Base-by-base conservation (phyloP, 2,329 filamentous ascomycete species). In the Phoma herbarum region DNA sequence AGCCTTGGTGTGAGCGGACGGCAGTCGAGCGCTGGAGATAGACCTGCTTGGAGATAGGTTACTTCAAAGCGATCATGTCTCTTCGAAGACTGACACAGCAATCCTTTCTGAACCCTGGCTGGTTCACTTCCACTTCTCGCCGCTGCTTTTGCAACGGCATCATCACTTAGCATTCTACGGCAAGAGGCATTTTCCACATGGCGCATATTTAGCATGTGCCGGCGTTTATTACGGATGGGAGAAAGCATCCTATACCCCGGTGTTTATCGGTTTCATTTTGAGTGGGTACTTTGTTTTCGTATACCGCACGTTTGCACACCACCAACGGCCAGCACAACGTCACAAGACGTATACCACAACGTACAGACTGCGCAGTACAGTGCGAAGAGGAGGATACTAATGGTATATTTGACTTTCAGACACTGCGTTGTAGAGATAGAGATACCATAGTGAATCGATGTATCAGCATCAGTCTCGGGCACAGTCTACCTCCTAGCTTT, bases 231-330 rank as follows among this genome's bases (percentile, higher is more conserved):
- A 45, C 35, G 61, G 61, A 57, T 62, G 53, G 65, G 61, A 65
- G 57, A 62, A 48, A 62, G 63, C 63, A 69, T 71, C 62, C 65
- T 69, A 71, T 71, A 71, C 67, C 68, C 68, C 62, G 50, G 56
- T 50, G 50, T 51, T 51, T 44, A 37, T 16, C 33, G 47, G 39
- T 46, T 57, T 46, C 18, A 42, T 33, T 31, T 53, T 37, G 18
- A 20, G 14, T n/a, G 18, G 33, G 18, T 11, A 39, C 18, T 37
- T 50, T 51, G 39, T 29, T 59, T 54, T 54, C 50, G 22, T 18
- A 45, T 39, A 26, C 33, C 37, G 45, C 50, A 48, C 39, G 45
- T 22, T 41, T 46, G 45, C 46, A 53, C 45, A 42, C 12, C 33
- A 46, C 26, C 35, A 42, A 22, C 25, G 18, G 29, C 42, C 44